phyloP scores from a whole-genome alignment of 2,329 filamentous ascomycete species.

The Alternaria dauci region DNA sequence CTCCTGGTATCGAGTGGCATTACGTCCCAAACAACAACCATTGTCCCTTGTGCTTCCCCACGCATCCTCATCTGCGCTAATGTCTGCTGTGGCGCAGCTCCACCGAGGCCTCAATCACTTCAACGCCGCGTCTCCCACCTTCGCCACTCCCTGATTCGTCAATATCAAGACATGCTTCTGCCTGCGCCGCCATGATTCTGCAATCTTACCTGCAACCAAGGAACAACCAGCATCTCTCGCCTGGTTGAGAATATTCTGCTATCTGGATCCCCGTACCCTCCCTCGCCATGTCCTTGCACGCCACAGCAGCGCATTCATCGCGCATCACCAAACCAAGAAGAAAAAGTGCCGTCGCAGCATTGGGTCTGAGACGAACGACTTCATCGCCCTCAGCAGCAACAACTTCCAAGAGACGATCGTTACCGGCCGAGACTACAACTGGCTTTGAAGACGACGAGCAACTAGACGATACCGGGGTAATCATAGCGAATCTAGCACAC shows the following conservation, averaged over 20 bases:
- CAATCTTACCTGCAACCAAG: not conserved
- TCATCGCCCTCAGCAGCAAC: conserved; percentile 51
- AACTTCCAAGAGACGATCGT: conserved; percentile 41
- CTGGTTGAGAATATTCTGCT: conserved; percentile 15
- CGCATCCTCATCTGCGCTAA: conserved; percentile 9
- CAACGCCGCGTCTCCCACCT: conserved; percentile 20
- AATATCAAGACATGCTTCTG: conserved; percentile 28
- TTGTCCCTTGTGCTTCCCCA: not conserved
- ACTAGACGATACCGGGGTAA: conserved; percentile 66
- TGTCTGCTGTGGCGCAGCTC: conserved; percentile 23
- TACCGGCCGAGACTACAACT: conserved; percentile 34
- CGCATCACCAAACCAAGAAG: conserved; percentile 40
- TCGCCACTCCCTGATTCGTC: conserved; percentile 35
- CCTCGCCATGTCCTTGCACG: conserved; percentile 38
- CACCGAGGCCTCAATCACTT: not conserved
- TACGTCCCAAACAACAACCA: not conserved
- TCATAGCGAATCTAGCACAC: conserved; percentile 63
- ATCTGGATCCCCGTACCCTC: not conserved
- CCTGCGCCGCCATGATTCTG: conserved; percentile 26
- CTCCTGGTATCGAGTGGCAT: not conserved
- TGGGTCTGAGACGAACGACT: conserved; percentile 42
- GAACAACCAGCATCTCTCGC: not conserved
- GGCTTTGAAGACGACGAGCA: conserved; percentile 49
- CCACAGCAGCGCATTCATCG: conserved; percentile 43
- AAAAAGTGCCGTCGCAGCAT: conserved; percentile 32